Evolutionary conservation across 352 stramenopile species (phyloP).

Genomic region (Phytopythium helicoides): DNA sequence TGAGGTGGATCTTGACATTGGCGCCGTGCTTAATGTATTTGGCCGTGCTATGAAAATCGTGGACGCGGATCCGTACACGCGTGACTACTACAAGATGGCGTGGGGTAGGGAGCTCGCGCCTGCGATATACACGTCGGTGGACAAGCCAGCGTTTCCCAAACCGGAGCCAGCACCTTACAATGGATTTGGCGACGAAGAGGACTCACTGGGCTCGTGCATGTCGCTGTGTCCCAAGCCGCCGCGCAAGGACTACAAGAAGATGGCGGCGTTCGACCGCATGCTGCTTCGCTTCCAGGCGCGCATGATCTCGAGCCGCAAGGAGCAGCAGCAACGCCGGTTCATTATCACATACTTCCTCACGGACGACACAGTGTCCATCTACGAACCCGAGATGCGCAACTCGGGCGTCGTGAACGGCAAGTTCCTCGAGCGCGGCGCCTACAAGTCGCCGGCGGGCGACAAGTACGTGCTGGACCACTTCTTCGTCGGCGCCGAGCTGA

Average conservation of each 20-base stretch:
- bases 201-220: constrained; percentile 67
- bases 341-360: constrained; percentile 83
- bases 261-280: constrained; percentile 75
- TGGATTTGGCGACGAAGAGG: constrained; percentile 74
- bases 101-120: constrained; percentile 48
- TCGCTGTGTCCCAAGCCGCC: constrained; percentile 66
- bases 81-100: constrained; percentile 69
- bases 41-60: constrained; percentile 67
- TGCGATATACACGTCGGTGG: constrained; percentile 41
- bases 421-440: constrained; percentile 77
- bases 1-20: constrained; percentile 62
- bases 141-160: constrained; percentile 50
- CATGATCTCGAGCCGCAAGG: constrained; percentile 73
- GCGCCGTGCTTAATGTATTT: constrained; percentile 69
- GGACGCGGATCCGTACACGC: constrained; percentile 75
- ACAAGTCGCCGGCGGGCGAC: constrained; percentile 60
- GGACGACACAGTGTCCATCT: constrained; percentile 76
- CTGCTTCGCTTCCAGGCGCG: constrained; percentile 65
- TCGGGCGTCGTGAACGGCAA: constrained; percentile 80
- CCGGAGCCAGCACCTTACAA: constrained; percentile 63
- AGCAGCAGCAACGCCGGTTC: constrained; percentile 75
- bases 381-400: constrained; percentile 77
- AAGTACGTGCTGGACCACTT: constrained; percentile 64
- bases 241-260: constrained; percentile 81
- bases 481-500: constrained; percentile 48